phyloP scores from a whole-genome alignment of 371 early-diverging fungal species.

The Circinella minor region DNA sequence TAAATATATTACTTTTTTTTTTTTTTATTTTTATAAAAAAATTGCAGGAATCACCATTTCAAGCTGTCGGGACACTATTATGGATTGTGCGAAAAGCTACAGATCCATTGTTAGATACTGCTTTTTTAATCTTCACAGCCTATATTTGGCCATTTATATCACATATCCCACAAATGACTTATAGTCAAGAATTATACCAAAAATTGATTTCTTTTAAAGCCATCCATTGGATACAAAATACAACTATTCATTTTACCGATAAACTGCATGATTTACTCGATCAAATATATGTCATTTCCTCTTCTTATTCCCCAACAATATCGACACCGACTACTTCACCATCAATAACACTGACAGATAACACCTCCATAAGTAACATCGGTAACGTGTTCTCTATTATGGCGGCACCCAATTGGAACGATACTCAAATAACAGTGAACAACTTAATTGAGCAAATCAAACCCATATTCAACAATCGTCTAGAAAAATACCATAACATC shows the following conservation, averaged over 20 bases:
- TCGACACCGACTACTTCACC: too few species aligned
- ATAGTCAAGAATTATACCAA: not conserved
- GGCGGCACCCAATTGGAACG: not conserved
- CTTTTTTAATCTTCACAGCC: conserved; percentile 9
- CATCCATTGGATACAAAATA: too few species aligned
- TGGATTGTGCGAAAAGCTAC: conserved; percentile 17
- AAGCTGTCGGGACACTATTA: conserved; percentile 12
- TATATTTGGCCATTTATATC: conserved; percentile 13
- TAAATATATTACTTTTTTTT: too few species aligned
- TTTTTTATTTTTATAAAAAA: too few species aligned
- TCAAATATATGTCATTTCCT: too few species aligned
- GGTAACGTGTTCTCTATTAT: too few species aligned
- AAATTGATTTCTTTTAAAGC: too few species aligned
- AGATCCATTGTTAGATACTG: conserved; percentile 23
- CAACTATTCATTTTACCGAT: too few species aligned
- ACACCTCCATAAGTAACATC: too few species aligned
- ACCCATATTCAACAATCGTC: not conserved
- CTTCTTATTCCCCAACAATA: too few species aligned
- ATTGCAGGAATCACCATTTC: conserved; percentile 11
- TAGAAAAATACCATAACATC: conserved; percentile 27
- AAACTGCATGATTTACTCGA: too few species aligned
- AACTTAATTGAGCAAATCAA: not conserved
- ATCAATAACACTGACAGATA: too few species aligned
- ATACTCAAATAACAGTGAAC: not conserved
- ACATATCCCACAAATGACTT: not conserved